Evolutionary conservation across 1,284 basidiomycete genomes (phyloP).

Genomic region (Heterobasidion occidentale): DNA sequence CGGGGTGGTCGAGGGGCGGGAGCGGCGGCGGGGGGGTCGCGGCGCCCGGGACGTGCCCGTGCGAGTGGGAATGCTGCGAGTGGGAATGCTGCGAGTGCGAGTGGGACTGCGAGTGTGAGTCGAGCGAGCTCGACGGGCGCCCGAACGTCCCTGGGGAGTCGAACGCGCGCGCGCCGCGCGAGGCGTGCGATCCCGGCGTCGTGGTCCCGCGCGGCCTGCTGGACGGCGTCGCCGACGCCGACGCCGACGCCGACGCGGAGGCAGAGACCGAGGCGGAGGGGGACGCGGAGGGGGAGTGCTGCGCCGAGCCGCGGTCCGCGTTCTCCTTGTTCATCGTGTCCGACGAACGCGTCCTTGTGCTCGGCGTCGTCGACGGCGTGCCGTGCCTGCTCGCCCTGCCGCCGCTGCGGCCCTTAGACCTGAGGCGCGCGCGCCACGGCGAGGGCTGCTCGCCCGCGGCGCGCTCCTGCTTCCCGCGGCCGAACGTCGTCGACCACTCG

Average conservation of each 20-base stretch:
- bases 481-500: slow-evolving; percentile 39
- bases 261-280: slow-evolving; percentile 15
- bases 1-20: slow-evolving; percentile 46
- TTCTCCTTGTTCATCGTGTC: slow-evolving; percentile 5
- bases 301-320: background rate
- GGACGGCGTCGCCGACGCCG: slow-evolving; percentile 19
- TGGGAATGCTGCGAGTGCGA: too few relatives aligned
- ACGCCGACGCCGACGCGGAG: background rate
- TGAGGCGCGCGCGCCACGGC: slow-evolving; percentile 5
- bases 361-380: background rate
- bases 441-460: slow-evolving; percentile 11
- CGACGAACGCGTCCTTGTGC: background rate
- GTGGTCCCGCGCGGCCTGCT: slow-evolving; percentile 16
- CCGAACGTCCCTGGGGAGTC: slow-evolving; percentile 34
- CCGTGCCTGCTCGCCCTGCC: background rate
- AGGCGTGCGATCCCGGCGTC: slow-evolving; percentile 7
- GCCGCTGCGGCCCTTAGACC: slow-evolving; percentile 6
- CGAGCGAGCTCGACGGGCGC: slow-evolving; percentile 21
- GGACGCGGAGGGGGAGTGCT: slow-evolving; percentile 6
- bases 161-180: slow-evolving; percentile 11
- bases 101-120: background rate
- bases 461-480: slow-evolving; percentile 13
- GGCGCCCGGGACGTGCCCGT: background rate
- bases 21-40: slow-evolving; percentile 33
- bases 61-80: slow-evolving; percentile 3